phyloP scores from a whole-genome alignment of 2,329 filamentous ascomycete species.

The Rutstroemia sydowiana region DNA sequence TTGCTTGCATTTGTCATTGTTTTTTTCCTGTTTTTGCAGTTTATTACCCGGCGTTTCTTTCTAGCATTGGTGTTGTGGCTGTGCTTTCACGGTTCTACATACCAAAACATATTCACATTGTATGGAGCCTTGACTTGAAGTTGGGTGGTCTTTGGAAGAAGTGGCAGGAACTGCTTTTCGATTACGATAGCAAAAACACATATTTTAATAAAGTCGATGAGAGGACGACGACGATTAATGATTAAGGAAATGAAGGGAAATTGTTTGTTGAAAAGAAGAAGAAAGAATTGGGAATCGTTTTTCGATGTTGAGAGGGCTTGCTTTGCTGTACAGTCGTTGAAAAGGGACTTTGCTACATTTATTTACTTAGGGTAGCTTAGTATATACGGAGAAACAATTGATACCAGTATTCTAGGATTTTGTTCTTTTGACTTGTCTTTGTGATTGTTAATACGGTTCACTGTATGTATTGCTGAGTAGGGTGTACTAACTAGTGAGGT shows the following conservation, averaged over 20 bases:
- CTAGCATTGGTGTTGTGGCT: slow-evolving; percentile 31
- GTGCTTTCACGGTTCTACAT: slow-evolving; percentile 20
- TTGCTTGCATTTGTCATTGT: slow-evolving; percentile 9
- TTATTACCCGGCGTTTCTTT: too few relatives aligned
- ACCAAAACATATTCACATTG: too few relatives aligned
- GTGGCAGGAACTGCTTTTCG: slow-evolving; percentile 1
- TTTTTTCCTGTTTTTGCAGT: slow-evolving; percentile 3
- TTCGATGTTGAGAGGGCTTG: background rate
- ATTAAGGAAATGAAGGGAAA: background rate
- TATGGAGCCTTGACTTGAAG: slow-evolving; percentile 1
- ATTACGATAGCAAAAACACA: background rate
- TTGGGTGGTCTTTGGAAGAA: background rate
- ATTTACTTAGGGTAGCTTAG: background rate
- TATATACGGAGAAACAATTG: background rate
- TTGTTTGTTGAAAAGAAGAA: background rate
- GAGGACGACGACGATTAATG: background rate
- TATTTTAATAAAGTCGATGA: background rate
- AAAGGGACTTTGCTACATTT: background rate
- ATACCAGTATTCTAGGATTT: background rate
- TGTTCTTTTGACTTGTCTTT: too few relatives aligned
- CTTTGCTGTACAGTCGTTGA: background rate
- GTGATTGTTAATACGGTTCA: too few relatives aligned
- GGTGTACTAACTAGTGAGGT: too few relatives aligned
- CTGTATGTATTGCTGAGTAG: too few relatives aligned
- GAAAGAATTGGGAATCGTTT: too few relatives aligned